phyloP scores from a whole-genome alignment of 371 early-diverging fungal genomes.

The Phascolomyces articulosus region DNA sequence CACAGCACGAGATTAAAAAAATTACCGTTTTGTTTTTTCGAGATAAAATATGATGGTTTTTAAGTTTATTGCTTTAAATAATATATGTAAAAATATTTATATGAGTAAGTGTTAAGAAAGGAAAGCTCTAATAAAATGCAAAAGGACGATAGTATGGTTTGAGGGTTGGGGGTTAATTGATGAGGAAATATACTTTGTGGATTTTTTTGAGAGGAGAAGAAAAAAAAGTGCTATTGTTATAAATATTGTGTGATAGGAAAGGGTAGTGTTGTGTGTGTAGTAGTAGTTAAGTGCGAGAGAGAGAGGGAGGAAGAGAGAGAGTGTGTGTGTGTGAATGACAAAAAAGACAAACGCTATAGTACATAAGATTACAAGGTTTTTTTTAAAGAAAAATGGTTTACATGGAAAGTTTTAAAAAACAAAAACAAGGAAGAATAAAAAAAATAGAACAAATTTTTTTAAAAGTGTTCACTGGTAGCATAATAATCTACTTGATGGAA shows the following conservation, averaged over 20 bases:
- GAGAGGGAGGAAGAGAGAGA: too few species aligned
- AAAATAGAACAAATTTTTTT: too few species aligned
- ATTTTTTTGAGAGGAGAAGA: neutral
- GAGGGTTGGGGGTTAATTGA: neutral
- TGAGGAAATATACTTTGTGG: neutral
- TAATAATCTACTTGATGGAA: slow-evolving; percentile 12
- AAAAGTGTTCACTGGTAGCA: neutral
- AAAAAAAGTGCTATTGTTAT: neutral
- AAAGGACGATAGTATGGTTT: neutral
- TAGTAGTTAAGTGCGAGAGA: slow-evolving; percentile 7
- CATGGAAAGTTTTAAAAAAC: neutral
- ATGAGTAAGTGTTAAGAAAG: neutral
- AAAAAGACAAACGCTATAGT: slow-evolving; percentile 2
- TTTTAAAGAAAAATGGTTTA: too few species aligned
- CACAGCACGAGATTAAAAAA: too few species aligned
- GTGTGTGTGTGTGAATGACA: neutral
- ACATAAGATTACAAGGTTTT: slow-evolving; percentile 4
- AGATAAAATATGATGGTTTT: neutral
- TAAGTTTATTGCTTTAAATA: neutral
- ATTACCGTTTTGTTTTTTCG: too few species aligned
- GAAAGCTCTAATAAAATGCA: neutral
- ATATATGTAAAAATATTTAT: neutral
- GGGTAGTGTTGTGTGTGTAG: neutral
- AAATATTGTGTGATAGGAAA: neutral
- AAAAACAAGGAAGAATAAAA: neutral